Base-by-base conservation (phyloP, 495 filamentous ascomycete species). In the Penicillium crystallinum region DNA sequence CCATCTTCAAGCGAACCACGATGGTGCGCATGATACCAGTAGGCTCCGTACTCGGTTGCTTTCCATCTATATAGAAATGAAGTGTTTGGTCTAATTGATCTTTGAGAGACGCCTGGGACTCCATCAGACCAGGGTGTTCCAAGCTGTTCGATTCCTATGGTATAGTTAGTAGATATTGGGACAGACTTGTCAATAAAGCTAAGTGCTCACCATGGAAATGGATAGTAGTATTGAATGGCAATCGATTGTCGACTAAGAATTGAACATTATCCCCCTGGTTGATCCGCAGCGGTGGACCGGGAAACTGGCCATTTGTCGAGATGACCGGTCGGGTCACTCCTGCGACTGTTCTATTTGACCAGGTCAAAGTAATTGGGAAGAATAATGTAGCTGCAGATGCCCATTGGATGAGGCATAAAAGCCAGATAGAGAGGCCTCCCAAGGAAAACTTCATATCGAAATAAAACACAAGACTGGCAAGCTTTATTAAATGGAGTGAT, bases 181-280 rank as follows among this genome's bases (percentile, higher is more conserved):
- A 22, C 0, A 21, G 12, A 19, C 10, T 34, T 12, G 33, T 5
- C 35, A 34, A 42, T n/a, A 0, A 10, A 54, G 1, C 17, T 14
- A 40, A 14, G 17, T 18, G 12, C 58, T 46, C 45, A 65, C 80
- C 77, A 54, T 82, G 79, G 40, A 77, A 81, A 54, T 82, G 78
- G 8, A 82, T 62, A 6, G 75, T 75, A 0, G 72, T 74, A 37
- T 78, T 75, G 30, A 77, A 77, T 0, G 81, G 80, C 48, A 77
- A 67, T 2, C 68, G 63, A 64, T 85, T 86, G 48, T 71, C 65
- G 6, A 86, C 80, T 14, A 76, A 70, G 15, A 87, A 79, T 33
- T 84, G 70, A 49, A 85, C 81, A 40, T 72, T 70, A 56, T 86
- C 81, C 4, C 82, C 82, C 67, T 84, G 78, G 55, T 83, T 77